Evolutionary conservation across 371 early-diverging fungal species (phyloP).

Genomic region (Chytridium lagenaria): DNA sequence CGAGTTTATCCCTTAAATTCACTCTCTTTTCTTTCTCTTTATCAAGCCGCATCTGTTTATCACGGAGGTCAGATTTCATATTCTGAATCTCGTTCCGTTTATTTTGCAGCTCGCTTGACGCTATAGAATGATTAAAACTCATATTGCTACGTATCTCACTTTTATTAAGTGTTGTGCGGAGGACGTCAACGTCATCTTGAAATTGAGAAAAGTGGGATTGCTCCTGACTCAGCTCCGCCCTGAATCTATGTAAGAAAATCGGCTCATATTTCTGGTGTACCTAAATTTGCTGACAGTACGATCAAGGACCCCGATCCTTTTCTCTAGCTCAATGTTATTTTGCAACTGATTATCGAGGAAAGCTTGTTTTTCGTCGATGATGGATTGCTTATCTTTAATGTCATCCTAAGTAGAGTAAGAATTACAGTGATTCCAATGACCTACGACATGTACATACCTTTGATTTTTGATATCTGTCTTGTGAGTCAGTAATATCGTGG

Average conservation of each 20-base stretch:
- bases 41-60: constrained; percentile 42
- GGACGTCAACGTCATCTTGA: constrained; percentile 60
- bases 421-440: too few relatives aligned
- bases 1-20: constrained; percentile 44
- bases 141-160: constrained; percentile 31
- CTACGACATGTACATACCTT: too few relatives aligned
- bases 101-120: constrained; percentile 53
- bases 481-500: constrained; percentile 49
- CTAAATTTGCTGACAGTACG: constrained; percentile 52
- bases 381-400: constrained; percentile 41
- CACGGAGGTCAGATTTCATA: constrained; percentile 45
- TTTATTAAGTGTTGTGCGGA: constrained; percentile 54
- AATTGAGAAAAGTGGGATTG: constrained; percentile 43
- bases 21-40: constrained; percentile 33
- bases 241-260: constrained; percentile 13
- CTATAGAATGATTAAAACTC: constrained; percentile 28
- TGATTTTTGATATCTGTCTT: constrained; percentile 43
- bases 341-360: constrained; percentile 51
- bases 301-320: constrained; percentile 53
- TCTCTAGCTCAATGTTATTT: constrained; percentile 54
- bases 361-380: constrained; percentile 55
- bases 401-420: constrained; percentile 45
- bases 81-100: constrained; percentile 47
- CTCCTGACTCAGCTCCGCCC: constrained; percentile 50
- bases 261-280: constrained; percentile 24